Percentiles rank a stretch among this genome's conserved stretches.
Conservation (phyloP, 495 filamentous ascomycete genomes). For the Daldinia loculata region DNA sequence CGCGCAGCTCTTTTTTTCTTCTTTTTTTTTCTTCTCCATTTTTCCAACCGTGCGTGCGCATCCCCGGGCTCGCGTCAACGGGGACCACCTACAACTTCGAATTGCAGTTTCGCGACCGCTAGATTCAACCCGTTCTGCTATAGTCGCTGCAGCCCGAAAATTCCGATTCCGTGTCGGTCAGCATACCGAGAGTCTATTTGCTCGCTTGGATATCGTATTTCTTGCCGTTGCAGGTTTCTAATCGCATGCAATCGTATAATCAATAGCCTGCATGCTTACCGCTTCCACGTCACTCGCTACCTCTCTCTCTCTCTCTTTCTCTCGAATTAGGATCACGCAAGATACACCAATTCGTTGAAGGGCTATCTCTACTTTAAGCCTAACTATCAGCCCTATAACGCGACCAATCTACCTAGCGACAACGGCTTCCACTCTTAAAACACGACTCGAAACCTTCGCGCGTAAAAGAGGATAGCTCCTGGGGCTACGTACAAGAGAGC, state of each 20-base stretch:
- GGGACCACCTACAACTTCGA: background rate
- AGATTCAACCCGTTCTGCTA: background rate
- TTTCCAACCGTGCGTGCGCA: slow-evolving; percentile 17
- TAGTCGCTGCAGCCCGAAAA: background rate
- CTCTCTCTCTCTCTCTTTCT: background rate
- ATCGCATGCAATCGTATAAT: slow-evolving; percentile 27
- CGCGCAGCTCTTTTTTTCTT: slow-evolving; percentile 16
- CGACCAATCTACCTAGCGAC: background rate
- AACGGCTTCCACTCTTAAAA: background rate
- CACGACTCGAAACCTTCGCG: slow-evolving; percentile 3
- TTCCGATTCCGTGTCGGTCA: slow-evolving; percentile 7
- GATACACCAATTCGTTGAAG: slow-evolving; percentile 5
- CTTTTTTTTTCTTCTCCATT: slow-evolving; percentile 6
- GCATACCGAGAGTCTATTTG: slow-evolving; percentile 6
- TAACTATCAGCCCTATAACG: background rate
- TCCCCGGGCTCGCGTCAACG: slow-evolving; percentile 7
- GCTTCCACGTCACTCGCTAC: background rate
- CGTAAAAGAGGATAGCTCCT: slow-evolving; percentile 9
- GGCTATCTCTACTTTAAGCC: background rate
- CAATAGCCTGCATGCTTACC: background rate
- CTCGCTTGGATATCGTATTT: slow-evolving; percentile 27
- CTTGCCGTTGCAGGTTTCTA: slow-evolving; percentile 15
- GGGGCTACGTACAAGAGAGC: slow-evolving; percentile 19
- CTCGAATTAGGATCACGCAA: background rate
- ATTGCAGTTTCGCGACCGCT: slow-evolving; percentile 5